Evolutionary conservation across 768 basidiomycete genomes (phyloP).

Genomic region (Saitozyma sp.): DNA sequence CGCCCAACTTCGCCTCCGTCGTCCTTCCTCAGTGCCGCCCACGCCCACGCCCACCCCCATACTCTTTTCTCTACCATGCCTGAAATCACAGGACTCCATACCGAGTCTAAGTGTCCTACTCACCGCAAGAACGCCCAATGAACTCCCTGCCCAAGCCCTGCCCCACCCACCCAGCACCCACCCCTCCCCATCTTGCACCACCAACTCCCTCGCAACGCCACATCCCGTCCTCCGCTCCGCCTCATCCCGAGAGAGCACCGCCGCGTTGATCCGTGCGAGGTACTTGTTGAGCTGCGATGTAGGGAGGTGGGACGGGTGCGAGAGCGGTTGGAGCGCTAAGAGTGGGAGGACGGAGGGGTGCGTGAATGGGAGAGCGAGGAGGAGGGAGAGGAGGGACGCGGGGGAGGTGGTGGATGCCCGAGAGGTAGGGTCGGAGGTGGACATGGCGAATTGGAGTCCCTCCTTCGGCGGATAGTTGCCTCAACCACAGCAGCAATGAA

Average conservation of each 20-base stretch:
- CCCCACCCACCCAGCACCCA: conserved; percentile 35
- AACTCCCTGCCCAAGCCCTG: conserved; percentile 30
- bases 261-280: conserved; percentile 16
- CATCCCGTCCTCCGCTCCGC: conserved; percentile 15
- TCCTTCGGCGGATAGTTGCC: too few species aligned
- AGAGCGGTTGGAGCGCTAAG: conserved; percentile 29
- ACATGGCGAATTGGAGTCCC: too few species aligned
- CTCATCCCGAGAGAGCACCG: conserved; percentile 14
- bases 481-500: too few species aligned
- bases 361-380: conserved; percentile 25
- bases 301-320: conserved; percentile 22
- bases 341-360: conserved; percentile 22
- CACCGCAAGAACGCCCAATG: neutral
- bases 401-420: too few species aligned
- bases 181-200: conserved; percentile 37
- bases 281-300: conserved; percentile 19
- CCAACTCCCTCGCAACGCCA: conserved; percentile 20
- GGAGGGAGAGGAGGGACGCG: conserved; percentile 11
- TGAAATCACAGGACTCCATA: too few species aligned
- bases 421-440: too few species aligned
- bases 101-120: neutral
- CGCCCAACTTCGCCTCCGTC: neutral
- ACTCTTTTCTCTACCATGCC: too few species aligned
- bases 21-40: too few species aligned
- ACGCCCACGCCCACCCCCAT: too few species aligned